Base-by-base conservation (phyloP, 1,284 basidiomycete species). In the Cystobasidium sp. region DNA sequence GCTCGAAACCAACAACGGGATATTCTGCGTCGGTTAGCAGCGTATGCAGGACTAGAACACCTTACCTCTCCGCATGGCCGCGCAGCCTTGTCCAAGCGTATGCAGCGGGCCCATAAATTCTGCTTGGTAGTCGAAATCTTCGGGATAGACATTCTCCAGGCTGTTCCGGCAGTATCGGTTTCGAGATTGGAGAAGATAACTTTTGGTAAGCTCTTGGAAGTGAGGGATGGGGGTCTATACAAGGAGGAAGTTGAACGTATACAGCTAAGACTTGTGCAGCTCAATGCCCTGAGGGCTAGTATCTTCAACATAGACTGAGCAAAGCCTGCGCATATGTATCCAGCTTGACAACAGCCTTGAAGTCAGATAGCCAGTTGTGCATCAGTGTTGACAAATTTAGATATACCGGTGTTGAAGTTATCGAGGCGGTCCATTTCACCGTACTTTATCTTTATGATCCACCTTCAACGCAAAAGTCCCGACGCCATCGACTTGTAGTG, bases 121-220 rank as follows among this genome's bases (percentile, higher is more conserved):
- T 58, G 55, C 22, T 58, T 58, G 24, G 12, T 58, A 31, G 55
- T 58, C 12, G 55, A 58, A 58, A 10, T 58, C 22, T 58, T 58
- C 22, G 55, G 55, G 9, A 31, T 31, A 58, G 12, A 9, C 18
- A 58, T 22, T 58, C 55, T 58, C 10, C 12, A 58, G 24, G 55
- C 55, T 22, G 24, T 31, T 31, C 55, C 55, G 18, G 55, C 55
- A 58, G 55, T 58, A 20, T 58, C n/a, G n/a, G n/a, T n/a, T n/a
- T n/a, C n/a, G 12, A n/a, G 55, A 20, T 22, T 58, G 12, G 55
- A 58, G 24, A 58, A 49, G n/a, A 49, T 49, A 49, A 49, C 46
- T 49, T 10, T 49, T 49, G 46, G 46, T n/a, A 49, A 49, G n/a
- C 46, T 49, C 46, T 9, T 49, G 9, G 10, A 49, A 49, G 46